Evolutionary conservation across 352 stramenopile genomes (phyloP).

Genomic region (Ochromonadaceae sp.): DNA sequence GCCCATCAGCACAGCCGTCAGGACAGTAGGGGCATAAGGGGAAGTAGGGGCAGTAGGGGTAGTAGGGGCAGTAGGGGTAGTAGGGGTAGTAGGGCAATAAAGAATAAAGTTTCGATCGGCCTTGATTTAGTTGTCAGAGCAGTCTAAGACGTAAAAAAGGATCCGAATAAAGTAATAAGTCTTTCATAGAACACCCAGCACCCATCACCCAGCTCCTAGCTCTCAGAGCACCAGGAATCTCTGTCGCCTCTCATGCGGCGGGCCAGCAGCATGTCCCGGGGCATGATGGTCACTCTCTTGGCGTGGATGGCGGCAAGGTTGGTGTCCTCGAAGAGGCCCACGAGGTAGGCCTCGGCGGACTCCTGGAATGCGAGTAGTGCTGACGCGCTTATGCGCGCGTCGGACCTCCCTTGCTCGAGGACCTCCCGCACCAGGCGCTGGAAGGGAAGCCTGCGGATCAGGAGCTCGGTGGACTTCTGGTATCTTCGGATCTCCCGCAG

Average conservation of each 20-base stretch:
- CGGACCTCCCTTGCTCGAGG: slow-evolving; percentile 68
- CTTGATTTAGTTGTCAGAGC: too few relatives aligned
- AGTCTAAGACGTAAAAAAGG: too few relatives aligned
- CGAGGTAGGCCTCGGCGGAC: slow-evolving; percentile 75
- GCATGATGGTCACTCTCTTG: slow-evolving; percentile 90
- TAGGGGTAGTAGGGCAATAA: too few relatives aligned
- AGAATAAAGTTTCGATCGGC: too few relatives aligned
- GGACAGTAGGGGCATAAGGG: too few relatives aligned
- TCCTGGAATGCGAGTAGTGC: slow-evolving; percentile 75
- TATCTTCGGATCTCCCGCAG: slow-evolving; percentile 76
- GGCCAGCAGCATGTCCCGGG: slow-evolving; percentile 85
- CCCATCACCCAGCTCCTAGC: too few relatives aligned
- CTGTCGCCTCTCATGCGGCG: slow-evolving; percentile 76
- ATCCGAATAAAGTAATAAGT: too few relatives aligned
- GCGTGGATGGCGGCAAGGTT: slow-evolving; percentile 87
- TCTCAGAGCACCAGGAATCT: too few relatives aligned
- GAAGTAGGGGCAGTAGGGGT: too few relatives aligned
- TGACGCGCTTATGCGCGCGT: slow-evolving; percentile 84
- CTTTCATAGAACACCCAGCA: too few relatives aligned
- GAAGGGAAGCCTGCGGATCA: slow-evolving; percentile 74
- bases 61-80: too few relatives aligned
- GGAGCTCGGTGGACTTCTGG: slow-evolving; percentile 74
- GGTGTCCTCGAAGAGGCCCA: slow-evolving; percentile 83
- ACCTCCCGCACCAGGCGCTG: slow-evolving; percentile 75
- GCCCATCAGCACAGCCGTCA: too few relatives aligned